Conservation (phyloP, 768 basidiomycete species). For the Tricholoma hemisulphureum region DNA sequence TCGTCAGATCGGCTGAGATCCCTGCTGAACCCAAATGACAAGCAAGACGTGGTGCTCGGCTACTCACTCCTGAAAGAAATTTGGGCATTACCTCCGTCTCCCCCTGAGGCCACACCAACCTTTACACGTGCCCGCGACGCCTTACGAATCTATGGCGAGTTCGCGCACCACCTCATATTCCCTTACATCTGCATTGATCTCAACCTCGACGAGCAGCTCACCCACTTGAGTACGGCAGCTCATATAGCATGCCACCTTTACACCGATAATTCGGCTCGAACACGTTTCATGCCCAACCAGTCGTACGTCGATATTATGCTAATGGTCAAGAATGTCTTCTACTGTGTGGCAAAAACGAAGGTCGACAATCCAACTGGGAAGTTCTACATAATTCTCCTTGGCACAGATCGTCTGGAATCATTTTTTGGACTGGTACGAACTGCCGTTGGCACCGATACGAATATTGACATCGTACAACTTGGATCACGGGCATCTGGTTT, state of each 20-base stretch:
- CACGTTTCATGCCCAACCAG: neutral
- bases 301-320: neutral
- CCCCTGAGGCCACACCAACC: too few relatives aligned
- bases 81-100: conserved; percentile 26
- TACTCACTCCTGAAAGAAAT: conserved; percentile 23
- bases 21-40: conserved; percentile 27
- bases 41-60: conserved; percentile 33
- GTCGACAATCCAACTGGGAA: neutral
- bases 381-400: neutral
- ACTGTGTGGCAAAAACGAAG: neutral
- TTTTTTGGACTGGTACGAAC: neutral
- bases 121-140: too few relatives aligned
- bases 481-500: too few relatives aligned
- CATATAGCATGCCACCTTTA: conserved; percentile 21
- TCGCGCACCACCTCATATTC: too few relatives aligned
- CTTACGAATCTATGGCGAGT: too few relatives aligned
- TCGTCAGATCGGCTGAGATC: conserved; percentile 17
- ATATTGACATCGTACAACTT: too few relatives aligned
- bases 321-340: too few relatives aligned
- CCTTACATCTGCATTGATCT: too few relatives aligned
- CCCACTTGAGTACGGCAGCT: too few relatives aligned
- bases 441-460: neutral
- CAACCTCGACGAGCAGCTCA: too few relatives aligned
- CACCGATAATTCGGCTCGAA: neutral
- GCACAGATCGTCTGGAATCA: too few relatives aligned